Base-by-base conservation (phyloP, 2,329 filamentous ascomycete genomes). In the Triangularia verruculosa region DNA sequence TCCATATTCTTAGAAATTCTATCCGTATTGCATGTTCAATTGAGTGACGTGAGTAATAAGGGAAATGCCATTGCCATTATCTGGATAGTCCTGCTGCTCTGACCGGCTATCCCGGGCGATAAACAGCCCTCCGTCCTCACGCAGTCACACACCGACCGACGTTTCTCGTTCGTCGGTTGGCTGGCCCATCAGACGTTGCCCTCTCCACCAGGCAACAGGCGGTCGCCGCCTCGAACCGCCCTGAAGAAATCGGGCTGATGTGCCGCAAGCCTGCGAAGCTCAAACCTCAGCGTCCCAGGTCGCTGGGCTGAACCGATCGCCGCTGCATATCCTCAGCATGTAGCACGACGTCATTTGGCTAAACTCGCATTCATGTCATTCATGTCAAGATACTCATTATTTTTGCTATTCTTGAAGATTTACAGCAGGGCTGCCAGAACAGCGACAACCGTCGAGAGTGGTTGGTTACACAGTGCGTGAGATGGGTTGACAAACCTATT, bases 301-400 rank as follows among this genome's bases (percentile, higher is more conserved):
- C 58, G 11, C 27, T 54, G 52, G 53, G 55, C 55, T 62, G 27
- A 25, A 32, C 24, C 28, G 59, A 64, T 64, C 59, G 62, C 54
- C 58, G 54, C 24, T 58, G 62, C 62, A 64, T n/a, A 58, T 51
- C 57, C 59, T 61, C 39, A 47, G 5, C 39, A 47, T 47, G 39
- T 47, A 47, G 39, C 17, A 20, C 39, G 39, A 27, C 34, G 52
- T 25, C 28, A 32, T 57, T 22, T 57, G 39, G 39, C 39, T 47
- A 47, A 20, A 47, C 3, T 20, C 17, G 1, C 34, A 43, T 43
- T 43, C n/a, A 43, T 43, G 15, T 43, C 34, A 43, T 43, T 43
- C 30, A 32, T 7, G 34, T 20, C 34, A 43, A 43, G 34, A 43
- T 43, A n/a, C 34, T 47, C 39, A 47, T 15, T 25, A 27, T 54